phyloP scores from a whole-genome alignment of 2,329 filamentous ascomycete species.

The Purpureocillium lavendulum region DNA sequence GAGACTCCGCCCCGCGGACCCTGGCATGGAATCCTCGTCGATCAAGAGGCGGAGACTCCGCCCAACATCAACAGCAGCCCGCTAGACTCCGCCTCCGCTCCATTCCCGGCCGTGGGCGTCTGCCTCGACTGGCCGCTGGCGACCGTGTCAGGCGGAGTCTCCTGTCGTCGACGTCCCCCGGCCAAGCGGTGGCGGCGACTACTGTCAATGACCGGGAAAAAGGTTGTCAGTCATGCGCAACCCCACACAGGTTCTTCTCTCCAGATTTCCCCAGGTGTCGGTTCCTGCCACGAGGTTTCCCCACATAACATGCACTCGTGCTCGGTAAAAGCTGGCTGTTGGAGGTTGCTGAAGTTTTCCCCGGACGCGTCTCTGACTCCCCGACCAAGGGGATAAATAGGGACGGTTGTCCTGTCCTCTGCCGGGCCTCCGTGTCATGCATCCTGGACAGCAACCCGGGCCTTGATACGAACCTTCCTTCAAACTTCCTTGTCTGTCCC shows the following conservation, averaged over 20 bases:
- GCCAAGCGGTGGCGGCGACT: no score
- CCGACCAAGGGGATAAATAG: background rate
- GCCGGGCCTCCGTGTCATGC: background rate
- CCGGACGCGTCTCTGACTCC: background rate
- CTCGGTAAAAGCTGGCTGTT: background rate
- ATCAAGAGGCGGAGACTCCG: constrained; percentile 1
- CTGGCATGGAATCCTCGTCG: no score
- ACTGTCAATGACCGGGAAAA: background rate
- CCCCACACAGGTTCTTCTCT: background rate
- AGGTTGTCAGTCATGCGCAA: background rate
- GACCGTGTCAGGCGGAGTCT: background rate
- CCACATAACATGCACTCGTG: background rate
- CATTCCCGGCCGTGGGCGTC: background rate
- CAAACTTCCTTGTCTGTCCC: background rate
- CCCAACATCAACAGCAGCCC: background rate
- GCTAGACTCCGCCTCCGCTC: background rate
- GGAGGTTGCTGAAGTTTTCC: background rate
- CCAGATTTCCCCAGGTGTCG: constrained; percentile 2
- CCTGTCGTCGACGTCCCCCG: background rate
- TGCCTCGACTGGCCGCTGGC: no score
- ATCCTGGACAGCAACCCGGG: background rate
- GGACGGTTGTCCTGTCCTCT: background rate
- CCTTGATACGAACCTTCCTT: background rate
- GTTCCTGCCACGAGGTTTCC: background rate
- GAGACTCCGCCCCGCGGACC: background rate